A percentile compares a stretch with the other conserved stretches of the same genome.
Conservation (phyloP, 345 rosid genomes). For the Lenwebbia sp. region DNA sequence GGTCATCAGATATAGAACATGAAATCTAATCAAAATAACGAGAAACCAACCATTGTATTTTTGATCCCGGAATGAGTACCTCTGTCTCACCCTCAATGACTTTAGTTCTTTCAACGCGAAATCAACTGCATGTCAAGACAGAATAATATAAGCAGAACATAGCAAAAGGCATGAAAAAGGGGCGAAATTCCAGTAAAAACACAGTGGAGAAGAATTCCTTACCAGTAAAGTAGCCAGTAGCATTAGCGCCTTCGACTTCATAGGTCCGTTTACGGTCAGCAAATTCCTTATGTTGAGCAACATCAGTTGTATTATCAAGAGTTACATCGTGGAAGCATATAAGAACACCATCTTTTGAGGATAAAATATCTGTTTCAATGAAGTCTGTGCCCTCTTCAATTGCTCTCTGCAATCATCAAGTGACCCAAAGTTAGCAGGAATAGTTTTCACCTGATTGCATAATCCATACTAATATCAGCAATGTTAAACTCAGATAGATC, state of each 20-base stretch:
- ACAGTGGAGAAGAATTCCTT: background rate
- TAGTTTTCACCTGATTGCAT: background rate
- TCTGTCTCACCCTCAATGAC: slow-evolving; percentile 68
- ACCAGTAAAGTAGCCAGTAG: slow-evolving; percentile 78
- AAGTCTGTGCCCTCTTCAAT: slow-evolving; percentile 94
- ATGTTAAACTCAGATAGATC: background rate
- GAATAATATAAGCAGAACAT: background rate
- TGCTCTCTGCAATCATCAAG: slow-evolving; percentile 55
- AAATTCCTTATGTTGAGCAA: slow-evolving; percentile 69
- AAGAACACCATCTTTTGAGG: slow-evolving; percentile 79
- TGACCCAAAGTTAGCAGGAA: background rate
- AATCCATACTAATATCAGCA: background rate
- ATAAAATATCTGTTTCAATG: slow-evolving; percentile 75
- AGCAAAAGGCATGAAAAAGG: background rate
- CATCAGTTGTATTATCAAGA: slow-evolving; percentile 67
- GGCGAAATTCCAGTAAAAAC: background rate
- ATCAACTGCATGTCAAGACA: slow-evolving; percentile 47
- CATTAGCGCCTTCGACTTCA: slow-evolving; percentile 62
- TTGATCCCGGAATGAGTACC: slow-evolving; percentile 73
- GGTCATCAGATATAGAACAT: background rate
- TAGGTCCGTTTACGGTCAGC: slow-evolving; percentile 75
- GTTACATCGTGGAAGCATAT: slow-evolving; percentile 75
- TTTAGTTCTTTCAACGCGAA: slow-evolving; percentile 67
- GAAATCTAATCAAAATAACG: background rate
- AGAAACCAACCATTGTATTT: slow-evolving; percentile 64